These are phyloP conservation scores for Zoysia japonica DNA, from an alignment of 176 grass and related monocot genomes.

Conservation along the genomic window DNA sequence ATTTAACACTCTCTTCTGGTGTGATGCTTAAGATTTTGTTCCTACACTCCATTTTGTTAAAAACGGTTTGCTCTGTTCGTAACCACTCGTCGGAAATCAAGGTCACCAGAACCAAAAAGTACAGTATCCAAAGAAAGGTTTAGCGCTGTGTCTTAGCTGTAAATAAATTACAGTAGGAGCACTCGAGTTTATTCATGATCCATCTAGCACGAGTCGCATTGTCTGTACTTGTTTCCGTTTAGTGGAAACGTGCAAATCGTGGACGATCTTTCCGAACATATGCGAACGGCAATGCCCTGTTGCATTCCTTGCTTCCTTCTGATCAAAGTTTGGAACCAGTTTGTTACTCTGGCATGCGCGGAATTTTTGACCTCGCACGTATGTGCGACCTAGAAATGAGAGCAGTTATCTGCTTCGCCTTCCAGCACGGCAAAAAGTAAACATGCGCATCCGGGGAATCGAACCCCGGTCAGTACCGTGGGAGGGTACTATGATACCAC, in stretches of 20 bases:
- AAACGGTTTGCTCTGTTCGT: not conserved
- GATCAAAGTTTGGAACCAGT: not conserved
- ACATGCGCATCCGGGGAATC: slow-evolving; percentile 92
- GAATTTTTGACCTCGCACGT: no score
- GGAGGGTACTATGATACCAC: slow-evolving; percentile 99
- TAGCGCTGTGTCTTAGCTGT: not conserved
- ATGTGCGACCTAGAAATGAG: no score
- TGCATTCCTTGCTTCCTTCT: not conserved
- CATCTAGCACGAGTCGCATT: not conserved
- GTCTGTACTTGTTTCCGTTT: not conserved
- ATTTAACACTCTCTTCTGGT: not conserved
- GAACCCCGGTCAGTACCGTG: slow-evolving; percentile 99
- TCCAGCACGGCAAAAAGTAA: not conserved
- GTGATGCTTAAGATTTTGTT: not conserved
- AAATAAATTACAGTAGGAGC: not conserved
- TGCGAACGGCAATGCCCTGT: not conserved
- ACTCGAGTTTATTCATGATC: not conserved
- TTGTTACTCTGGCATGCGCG: no score
- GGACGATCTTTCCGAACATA: not conserved
- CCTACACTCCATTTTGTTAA: not conserved
- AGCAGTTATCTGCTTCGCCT: no score
- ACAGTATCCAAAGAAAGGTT: not conserved
- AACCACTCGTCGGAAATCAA: not conserved
- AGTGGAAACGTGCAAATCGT: slow-evolving; percentile 1
- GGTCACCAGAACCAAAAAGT: not conserved